These are phyloP conservation scores for Diaporthe aspalathi DNA, from an alignment of 2,329 filamentous ascomycete species.

Conservation along the genomic window DNA sequence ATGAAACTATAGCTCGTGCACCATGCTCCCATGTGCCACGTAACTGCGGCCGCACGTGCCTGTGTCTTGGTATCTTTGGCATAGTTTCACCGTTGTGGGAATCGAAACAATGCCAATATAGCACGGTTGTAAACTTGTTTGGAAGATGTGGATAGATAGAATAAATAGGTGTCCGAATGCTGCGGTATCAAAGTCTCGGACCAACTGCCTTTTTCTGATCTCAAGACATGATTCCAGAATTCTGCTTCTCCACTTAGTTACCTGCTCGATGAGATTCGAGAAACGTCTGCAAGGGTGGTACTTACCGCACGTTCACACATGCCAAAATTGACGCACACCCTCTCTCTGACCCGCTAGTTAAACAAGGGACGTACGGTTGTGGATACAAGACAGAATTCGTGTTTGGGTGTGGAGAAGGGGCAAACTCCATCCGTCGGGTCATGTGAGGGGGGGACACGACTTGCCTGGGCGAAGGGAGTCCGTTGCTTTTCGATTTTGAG, in stretches of 20 bases:
- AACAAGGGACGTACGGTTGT: background rate
- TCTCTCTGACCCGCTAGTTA: background rate
- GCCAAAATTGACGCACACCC: background rate
- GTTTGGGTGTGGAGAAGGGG: background rate
- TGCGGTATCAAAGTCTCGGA: background rate
- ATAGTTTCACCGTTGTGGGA: background rate
- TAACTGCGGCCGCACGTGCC: background rate
- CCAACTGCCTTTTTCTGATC: background rate
- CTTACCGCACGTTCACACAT: background rate
- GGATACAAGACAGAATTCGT: slow-evolving; percentile 5
- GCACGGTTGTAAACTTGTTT: background rate
- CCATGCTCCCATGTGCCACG: too few relatives aligned
- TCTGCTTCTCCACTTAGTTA: too few relatives aligned
- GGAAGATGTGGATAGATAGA: background rate
- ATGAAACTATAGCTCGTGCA: background rate
- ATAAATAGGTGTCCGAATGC: background rate
- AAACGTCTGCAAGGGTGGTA: background rate
- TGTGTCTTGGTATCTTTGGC: background rate
- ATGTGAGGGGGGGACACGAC: background rate
- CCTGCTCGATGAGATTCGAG: background rate
- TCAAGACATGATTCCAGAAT: background rate
- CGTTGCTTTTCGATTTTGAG: background rate
- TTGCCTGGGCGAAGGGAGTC: background rate
- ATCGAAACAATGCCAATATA: slow-evolving; percentile 3
- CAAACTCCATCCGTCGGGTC: background rate